These are phyloP conservation scores for Leucoagaricus sp. DNA, from an alignment of 1,284 basidiomycete genomes.

Conservation along the genomic window DNA sequence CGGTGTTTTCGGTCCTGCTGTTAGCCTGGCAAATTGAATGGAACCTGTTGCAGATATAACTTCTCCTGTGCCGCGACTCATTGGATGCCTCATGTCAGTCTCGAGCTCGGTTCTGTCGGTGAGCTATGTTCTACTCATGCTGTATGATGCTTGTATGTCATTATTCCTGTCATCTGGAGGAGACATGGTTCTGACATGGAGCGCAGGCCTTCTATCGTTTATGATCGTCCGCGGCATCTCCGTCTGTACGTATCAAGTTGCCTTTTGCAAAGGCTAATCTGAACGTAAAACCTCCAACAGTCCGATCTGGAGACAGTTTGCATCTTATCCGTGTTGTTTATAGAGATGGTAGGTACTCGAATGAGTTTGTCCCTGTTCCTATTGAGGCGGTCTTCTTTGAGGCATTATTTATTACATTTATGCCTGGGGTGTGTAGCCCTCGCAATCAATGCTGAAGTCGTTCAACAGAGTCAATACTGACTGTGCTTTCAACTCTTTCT, in stretches of 20 bases:
- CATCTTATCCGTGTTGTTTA: slow-evolving; percentile 3
- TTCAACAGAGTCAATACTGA: not conserved
- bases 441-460: too few relatives aligned
- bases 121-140: slow-evolving; percentile 8
- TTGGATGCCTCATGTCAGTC: slow-evolving; percentile 3
- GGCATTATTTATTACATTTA: slow-evolving; percentile 13
- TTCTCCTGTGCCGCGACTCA: slow-evolving; percentile 4
- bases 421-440: slow-evolving; percentile 2
- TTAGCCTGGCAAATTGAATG: too few relatives aligned
- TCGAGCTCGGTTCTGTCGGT: not conserved
- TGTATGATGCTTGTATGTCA: slow-evolving; percentile 16
- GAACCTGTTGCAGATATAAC: not conserved
- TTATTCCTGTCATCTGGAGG: not conserved
- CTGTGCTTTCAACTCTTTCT: not conserved
- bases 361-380: not conserved
- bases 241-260: not conserved
- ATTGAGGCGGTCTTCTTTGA: not conserved
- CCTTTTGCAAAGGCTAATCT: not conserved
- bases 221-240: slow-evolving; percentile 10
- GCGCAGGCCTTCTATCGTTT: slow-evolving; percentile 2
- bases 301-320: slow-evolving; percentile 1
- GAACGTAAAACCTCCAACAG: not conserved
- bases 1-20: not conserved
- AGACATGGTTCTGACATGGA: not conserved
- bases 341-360: slow-evolving; percentile 3